Base-by-base conservation (phyloP, 768 basidiomycete genomes). In the Lentinula aciculospora region DNA sequence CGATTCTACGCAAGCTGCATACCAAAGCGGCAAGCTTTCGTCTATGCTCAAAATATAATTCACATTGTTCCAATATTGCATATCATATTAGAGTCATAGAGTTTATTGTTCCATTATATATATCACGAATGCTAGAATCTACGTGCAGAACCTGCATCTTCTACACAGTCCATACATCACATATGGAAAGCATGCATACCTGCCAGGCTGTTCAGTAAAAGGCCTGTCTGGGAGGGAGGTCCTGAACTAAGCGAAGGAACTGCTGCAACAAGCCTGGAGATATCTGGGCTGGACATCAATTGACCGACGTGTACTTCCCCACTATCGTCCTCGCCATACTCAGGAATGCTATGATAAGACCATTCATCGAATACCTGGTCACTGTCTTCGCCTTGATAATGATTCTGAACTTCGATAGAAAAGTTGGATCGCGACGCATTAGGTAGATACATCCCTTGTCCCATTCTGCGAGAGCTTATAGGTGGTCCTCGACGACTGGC, bases 1-100 rank as follows among this genome's bases (percentile, higher is more conserved):
- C 42, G 49, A 53, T 39, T 19, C 27, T 19, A 44, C 49, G n/a
- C 57, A 58, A 25, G 57, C 49, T 53, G 57, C 57, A 40, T 58
- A 53, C 50, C 51, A 53, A 23, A 51, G 29, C 25, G 57, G 57
- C 19, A 53, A 39, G n/a, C 51, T 58, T 21, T 48, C 39, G 31
- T 28, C n/a, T 6, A 27, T 51, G 44, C 31, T 58, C 15, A 53
- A 58, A 31, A 25, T n/a, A 51, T 58, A 36, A 40, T 3, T 9
- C 1, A 25, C 15, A 42, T 10, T 40, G 19, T 21, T 50, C 3
- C 13, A 50, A 29, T 34, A 31, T n/a, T 44, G 8, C 37, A 17
- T 53, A 37, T 15, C 34, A 36, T 15, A 17, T 21, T 29, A 40
- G 40, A 15, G 17, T n/a, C 6, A 31, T 29, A n/a, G n/a, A n/a